Evolutionary conservation across 2,329 filamentous ascomycete genomes (phyloP).

Genomic region (Phialophora chinensis): DNA sequence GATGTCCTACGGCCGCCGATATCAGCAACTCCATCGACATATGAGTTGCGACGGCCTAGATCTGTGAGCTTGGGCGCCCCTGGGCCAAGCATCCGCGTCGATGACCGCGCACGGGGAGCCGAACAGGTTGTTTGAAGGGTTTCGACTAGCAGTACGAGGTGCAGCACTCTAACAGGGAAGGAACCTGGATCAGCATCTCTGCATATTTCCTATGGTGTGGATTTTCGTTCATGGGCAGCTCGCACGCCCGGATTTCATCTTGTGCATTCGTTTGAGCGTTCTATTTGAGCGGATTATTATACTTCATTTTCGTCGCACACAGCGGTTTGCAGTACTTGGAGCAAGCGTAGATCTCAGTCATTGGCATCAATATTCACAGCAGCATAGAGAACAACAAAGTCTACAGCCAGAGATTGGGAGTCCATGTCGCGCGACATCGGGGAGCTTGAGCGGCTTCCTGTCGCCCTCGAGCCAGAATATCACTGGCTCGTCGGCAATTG

Average conservation of each 20-base stretch:
- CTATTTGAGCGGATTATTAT: background rate
- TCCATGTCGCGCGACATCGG: background rate
- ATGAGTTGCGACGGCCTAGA: background rate
- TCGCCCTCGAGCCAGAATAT: background rate
- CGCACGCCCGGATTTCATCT: background rate
- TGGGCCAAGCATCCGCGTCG: conserved; percentile 6
- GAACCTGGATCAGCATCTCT: background rate
- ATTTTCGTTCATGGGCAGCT: background rate
- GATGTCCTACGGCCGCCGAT: background rate
- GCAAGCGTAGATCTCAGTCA: conserved; percentile 5
- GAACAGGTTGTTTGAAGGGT: conserved; percentile 2
- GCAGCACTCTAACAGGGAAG: background rate
- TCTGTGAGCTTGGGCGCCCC: conserved; percentile 6
- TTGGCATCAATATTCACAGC: background rate
- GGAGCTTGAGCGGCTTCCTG: too few relatives aligned
- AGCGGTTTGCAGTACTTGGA: conserved; percentile 1
- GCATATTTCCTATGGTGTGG: background rate
- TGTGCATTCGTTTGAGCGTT: background rate
- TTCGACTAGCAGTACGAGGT: background rate
- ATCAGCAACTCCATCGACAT: conserved; percentile 8
- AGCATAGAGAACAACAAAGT: background rate
- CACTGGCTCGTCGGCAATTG: conserved; percentile 21
- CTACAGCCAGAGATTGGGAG: too few relatives aligned
- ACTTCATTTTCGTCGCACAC: background rate
- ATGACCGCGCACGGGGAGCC: background rate